Percentiles rank a stretch among this genome's conserved stretches.
Evolutionary conservation across 225 moss, liverwort and hornwort genomes (phyloP).

Genomic region (Pseudoscleropodium purum): DNA sequence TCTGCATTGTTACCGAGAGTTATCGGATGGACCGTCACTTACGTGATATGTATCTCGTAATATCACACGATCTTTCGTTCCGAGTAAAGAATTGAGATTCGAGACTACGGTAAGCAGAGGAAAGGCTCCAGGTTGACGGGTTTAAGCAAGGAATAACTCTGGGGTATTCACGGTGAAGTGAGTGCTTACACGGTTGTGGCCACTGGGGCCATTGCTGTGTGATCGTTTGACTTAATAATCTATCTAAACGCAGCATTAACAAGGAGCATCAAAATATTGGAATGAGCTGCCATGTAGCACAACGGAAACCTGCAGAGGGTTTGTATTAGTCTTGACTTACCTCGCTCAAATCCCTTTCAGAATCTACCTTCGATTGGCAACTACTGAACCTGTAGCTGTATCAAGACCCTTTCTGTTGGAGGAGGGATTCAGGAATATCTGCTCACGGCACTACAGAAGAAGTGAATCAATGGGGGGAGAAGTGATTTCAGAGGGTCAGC

Average conservation of each 20-base stretch:
- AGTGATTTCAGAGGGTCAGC: background rate
- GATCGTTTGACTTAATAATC: background rate
- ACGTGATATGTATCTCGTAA: background rate
- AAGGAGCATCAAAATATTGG: background rate
- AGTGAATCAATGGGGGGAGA: constrained; percentile 16
- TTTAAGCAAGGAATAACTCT: background rate
- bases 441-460: background rate
- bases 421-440: background rate
- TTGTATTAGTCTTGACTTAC: background rate
- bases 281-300: background rate
- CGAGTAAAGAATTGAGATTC: background rate
- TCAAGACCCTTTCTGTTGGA: background rate
- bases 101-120: background rate
- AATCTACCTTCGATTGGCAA: background rate
- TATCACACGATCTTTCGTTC: background rate
- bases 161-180: background rate
- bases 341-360: background rate
- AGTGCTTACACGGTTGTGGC: background rate
- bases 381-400: background rate
- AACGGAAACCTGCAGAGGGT: background rate
- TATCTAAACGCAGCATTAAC: background rate
- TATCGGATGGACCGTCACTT: background rate
- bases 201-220: background rate
- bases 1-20: background rate
- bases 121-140: background rate